Evolutionary conservation across 495 filamentous ascomycete species (phyloP), one percentile per base, ranked within the genome.

Genomic region (Cudoniella acicularis): DNA sequence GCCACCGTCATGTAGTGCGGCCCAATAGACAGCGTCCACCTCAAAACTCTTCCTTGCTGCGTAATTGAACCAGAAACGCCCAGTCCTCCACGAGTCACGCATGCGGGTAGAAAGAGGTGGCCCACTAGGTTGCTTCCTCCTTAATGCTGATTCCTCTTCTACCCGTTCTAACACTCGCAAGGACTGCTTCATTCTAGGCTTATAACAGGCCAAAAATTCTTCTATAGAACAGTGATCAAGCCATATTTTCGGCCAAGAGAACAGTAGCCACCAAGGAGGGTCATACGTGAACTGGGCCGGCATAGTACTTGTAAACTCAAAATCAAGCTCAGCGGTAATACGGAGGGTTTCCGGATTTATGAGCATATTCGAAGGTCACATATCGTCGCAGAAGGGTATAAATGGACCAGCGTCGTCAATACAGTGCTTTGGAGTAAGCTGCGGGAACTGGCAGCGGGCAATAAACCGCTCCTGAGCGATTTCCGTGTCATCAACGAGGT

Each of bases 1-100:
- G 59, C 61, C 62, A 36, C 60, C 63, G 22, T 72, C 52, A 68
- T 75, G 63, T 43, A 78, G 62, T 18, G 64, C 57, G 30, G 60
- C 56, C 72, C 69, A 77, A 66, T 74, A 78, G 36, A 78, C 66
- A 16, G 57, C 67, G 46, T 76, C 75, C 16, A 76, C 48, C 57
- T 74, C 72, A 52, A 75, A 72, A 66, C 72, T 73, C 63, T 69
- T 72, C 56, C 74, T 65, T 59, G 68, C 64, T 27, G 64, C 72
- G 62, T 71, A 71, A 54, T 76, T 66, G 59, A 77, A 76, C 70
- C 72, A 76, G 64, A 77, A 77, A 52, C 67, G 70, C 27, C 68
- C 60, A 30, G 64, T 72, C 45, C 51, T 49, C 72, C 70, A 77
- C 20, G 72, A 75, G 49, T 75, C 71, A 26, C 68, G 69, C 74